These are phyloP conservation scores for Rhodotorula kratochvilovae DNA, from an alignment of 768 basidiomycete genomes.

Conservation along the genomic window DNA sequence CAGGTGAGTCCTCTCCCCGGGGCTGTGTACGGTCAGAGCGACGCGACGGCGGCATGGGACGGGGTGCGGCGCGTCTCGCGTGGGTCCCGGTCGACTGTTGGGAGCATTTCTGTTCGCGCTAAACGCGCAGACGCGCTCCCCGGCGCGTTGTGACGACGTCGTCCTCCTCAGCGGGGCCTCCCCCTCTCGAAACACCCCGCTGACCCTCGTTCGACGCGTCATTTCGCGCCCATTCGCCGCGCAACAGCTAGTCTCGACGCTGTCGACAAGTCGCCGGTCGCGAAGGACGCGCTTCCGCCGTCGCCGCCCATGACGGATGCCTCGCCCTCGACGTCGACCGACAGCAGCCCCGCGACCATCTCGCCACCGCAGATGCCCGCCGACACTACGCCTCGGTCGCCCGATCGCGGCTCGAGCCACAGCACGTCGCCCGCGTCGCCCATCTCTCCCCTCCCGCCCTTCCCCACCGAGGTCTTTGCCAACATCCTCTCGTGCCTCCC, in stretches of 20 bases:
- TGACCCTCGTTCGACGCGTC: neutral
- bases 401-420: neutral
- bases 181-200: no score
- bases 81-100: no score
- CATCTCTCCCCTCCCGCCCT: constrained; percentile 13
- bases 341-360: constrained; percentile 11
- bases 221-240: neutral
- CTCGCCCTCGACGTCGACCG: neutral
- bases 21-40: neutral
- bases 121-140: no score
- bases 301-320: constrained; percentile 29
- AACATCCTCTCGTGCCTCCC: constrained; percentile 15
- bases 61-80: no score
- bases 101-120: no score
- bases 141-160: no score
- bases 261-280: neutral
- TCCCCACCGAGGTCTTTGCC: constrained; percentile 33
- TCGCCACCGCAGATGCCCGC: neutral
- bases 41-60: no score
- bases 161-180: neutral
- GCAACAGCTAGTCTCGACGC: neutral
- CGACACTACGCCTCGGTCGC: constrained; percentile 18
- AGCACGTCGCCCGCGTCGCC: constrained; percentile 1
- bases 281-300: constrained; percentile 11
- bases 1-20: neutral